Evolutionary conservation across 1,284 basidiomycete genomes (phyloP).

Genomic region (Erythrobasidium hasegawianum): DNA sequence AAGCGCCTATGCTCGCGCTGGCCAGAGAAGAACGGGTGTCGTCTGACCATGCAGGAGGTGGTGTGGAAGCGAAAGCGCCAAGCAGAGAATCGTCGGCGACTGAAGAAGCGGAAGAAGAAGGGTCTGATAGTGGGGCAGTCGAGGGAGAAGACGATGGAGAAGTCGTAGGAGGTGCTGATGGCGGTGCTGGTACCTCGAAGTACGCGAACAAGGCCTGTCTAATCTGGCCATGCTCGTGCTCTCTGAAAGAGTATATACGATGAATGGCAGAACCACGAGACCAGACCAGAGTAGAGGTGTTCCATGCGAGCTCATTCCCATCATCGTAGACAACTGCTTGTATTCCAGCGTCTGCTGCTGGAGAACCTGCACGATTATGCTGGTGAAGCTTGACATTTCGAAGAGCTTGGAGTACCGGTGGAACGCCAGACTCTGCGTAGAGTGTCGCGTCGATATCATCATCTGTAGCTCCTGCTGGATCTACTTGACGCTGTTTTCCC

Average conservation of each 20-base stretch:
- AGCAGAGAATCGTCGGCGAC: slow-evolving; percentile 34
- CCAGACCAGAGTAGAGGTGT: slow-evolving; percentile 33
- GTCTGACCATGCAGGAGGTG: slow-evolving; percentile 24
- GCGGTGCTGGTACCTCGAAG: slow-evolving; percentile 6
- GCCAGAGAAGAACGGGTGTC: background rate
- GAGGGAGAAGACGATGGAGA: background rate
- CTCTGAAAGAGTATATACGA: slow-evolving; percentile 31
- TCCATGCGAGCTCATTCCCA: slow-evolving; percentile 37
- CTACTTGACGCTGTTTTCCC: slow-evolving; percentile 15
- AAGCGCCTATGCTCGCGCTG: background rate
- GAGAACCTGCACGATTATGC: too few species aligned
- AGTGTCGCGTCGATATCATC: slow-evolving; percentile 4
- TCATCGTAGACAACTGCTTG: too few species aligned
- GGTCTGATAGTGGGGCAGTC: slow-evolving; percentile 7
- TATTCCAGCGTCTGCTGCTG: too few species aligned
- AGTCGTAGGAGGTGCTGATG: background rate
- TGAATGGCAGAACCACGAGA: slow-evolving; percentile 16
- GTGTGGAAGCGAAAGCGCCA: slow-evolving; percentile 29
- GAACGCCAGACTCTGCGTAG: background rate
- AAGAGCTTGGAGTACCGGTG: background rate
- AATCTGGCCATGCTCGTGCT: slow-evolving; percentile 9
- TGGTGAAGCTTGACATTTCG: too few species aligned
- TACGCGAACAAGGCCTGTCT: slow-evolving; percentile 36
- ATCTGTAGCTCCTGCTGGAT: background rate
- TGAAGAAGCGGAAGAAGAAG: background rate